Conservation (phyloP, 1,139 yeast genomes). For the Lodderomyces beijingensis region DNA sequence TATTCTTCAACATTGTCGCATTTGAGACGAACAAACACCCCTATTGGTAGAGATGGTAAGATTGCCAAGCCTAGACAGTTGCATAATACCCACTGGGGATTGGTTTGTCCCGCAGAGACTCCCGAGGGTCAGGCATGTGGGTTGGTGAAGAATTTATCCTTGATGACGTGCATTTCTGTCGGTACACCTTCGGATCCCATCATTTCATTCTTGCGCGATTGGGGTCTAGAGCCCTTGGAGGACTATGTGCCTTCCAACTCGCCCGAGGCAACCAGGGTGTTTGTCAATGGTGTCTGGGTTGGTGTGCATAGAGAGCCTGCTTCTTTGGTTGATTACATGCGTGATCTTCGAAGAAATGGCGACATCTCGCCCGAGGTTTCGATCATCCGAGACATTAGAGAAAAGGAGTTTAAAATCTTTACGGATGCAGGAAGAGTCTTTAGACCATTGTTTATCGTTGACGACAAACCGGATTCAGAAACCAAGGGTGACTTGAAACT, state of each 20-base stretch:
- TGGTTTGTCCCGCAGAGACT: constrained; percentile 99
- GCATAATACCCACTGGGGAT: constrained; percentile 99
- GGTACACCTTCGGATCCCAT: constrained; percentile 98
- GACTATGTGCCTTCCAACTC: constrained; percentile 92
- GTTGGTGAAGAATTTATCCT: constrained; percentile 87
- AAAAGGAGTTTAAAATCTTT: constrained; percentile 89
- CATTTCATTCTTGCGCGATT: constrained; percentile 88
- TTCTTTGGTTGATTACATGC: constrained; percentile 82
- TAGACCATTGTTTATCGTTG: constrained; percentile 89
- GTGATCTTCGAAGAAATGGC: constrained; percentile 89
- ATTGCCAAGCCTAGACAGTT: constrained; percentile 97
- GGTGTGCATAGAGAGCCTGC: constrained; percentile 98
- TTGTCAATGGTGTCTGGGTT: constrained; percentile 98
- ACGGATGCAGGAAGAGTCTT: constrained; percentile 99
- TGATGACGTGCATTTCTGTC: constrained; percentile 97
- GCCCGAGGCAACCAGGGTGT: constrained; percentile 89
- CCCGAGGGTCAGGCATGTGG: constrained; percentile 99
- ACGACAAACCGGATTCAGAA: constrained; percentile 73
- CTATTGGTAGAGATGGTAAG: constrained; percentile 98
- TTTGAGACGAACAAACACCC: constrained; percentile 97
- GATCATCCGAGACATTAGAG: constrained; percentile 93
- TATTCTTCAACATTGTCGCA: constrained; percentile 96
- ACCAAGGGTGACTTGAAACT: constrained; percentile 77
- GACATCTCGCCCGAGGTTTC: constrained; percentile 96
- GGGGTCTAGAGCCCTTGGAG: constrained; percentile 99